Conservation (phyloP, 2,329 filamentous ascomycete species). For the Paracorniculantispora psalliotae region DNA sequence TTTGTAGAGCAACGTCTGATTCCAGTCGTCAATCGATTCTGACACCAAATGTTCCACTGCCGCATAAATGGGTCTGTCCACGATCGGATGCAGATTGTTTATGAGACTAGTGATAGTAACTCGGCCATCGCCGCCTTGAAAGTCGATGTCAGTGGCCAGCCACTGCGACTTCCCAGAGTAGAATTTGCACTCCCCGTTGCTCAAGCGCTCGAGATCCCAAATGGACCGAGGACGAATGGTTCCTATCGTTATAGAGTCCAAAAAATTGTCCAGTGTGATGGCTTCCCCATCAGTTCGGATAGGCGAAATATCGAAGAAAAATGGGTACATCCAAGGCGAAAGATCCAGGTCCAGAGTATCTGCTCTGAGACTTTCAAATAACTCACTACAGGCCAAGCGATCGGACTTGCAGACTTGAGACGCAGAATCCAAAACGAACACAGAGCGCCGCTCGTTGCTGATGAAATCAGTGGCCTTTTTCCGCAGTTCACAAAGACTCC, state of each 20-base stretch:
- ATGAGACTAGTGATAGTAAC: not conserved
- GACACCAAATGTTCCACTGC: not conserved
- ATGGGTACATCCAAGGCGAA: not conserved
- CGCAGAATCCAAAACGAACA: not conserved
- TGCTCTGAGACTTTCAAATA: not conserved
- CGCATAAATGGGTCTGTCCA: not conserved
- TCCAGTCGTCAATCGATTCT: not conserved
- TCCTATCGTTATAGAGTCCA: not conserved
- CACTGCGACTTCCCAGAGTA: not conserved
- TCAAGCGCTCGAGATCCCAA: not conserved
- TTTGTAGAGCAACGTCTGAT: not conserved
- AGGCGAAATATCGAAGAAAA: not conserved
- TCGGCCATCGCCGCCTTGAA: not conserved
- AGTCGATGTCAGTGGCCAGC: not conserved
- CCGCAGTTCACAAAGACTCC: not conserved
- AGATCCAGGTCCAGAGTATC: not conserved
- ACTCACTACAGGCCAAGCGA: not conserved
- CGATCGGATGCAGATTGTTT: not conserved
- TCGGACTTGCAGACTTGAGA: not conserved
- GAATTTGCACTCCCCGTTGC: not conserved
- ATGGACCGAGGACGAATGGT: not conserved
- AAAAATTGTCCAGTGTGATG: not conserved
- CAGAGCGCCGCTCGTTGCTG: not conserved
- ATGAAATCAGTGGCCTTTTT: not conserved
- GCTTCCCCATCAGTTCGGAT: not conserved